Evolutionary conservation across 2,329 filamentous ascomycete genomes (phyloP).

Genomic region (Kalmusia sp.): DNA sequence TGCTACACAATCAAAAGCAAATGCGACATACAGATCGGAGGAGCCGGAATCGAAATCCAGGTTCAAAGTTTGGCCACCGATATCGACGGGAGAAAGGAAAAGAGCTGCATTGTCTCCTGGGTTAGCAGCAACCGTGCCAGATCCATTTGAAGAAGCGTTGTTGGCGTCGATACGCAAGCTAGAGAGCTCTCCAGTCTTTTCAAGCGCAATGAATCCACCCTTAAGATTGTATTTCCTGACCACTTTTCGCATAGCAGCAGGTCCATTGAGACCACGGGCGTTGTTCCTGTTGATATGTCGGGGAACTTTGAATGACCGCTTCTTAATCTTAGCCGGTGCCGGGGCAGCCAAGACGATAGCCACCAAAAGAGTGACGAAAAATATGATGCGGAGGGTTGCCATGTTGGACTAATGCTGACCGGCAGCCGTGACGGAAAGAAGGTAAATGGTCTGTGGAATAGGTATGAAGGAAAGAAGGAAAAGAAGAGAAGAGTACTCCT

Average conservation of each 20-base stretch:
- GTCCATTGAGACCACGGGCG: conserved; percentile 60
- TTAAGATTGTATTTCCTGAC: conserved; percentile 69
- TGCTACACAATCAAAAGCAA: conserved; percentile 1
- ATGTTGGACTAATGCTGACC: conserved; percentile 48
- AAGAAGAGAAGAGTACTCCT: conserved; percentile 23
- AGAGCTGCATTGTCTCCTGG: conserved; percentile 71
- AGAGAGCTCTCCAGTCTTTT: conserved; percentile 20
- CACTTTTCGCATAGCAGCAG: conserved; percentile 68
- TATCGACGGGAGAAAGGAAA: conserved; percentile 72
- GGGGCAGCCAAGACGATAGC: conserved; percentile 57
- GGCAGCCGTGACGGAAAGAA: conserved; percentile 43
- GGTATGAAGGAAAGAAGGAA: conserved; percentile 20
- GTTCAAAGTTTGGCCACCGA: conserved; percentile 72
- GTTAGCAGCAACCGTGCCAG: conserved; percentile 68
- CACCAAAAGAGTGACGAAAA: conserved; percentile 58
- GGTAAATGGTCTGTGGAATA: conserved; percentile 28
- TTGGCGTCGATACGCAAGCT: conserved; percentile 30
- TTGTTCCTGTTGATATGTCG: conserved; percentile 64
- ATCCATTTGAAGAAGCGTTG: conserved; percentile 39
- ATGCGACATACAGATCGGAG: conserved; percentile 65
- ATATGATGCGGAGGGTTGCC: conserved; percentile 44
- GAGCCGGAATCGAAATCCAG: conserved; percentile 81
- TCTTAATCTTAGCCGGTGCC: conserved; percentile 49
- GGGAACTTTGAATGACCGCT: conserved; percentile 68
- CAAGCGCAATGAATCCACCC: conserved; percentile 49